These are phyloP conservation scores for Fraxinus anomala DNA, from an alignment of 257 asterid genomes.

Conservation along the genomic window DNA sequence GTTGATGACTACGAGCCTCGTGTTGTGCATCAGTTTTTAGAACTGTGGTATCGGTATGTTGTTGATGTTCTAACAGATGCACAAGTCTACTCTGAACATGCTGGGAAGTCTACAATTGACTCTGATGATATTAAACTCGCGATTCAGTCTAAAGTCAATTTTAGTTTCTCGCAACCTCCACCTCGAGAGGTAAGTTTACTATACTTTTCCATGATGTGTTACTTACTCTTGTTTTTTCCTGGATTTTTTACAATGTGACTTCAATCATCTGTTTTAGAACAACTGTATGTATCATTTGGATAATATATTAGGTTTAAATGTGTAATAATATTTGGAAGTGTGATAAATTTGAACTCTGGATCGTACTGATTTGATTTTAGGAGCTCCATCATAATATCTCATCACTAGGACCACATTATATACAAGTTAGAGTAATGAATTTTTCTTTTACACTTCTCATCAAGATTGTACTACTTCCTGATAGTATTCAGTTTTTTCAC, in stretches of 20 bases:
- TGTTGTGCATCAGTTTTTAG: conserved; percentile 76
- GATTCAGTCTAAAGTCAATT: conserved; percentile 77
- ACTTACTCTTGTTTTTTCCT: neutral
- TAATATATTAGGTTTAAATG: neutral
- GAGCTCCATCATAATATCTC: neutral
- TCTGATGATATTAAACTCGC: conserved; percentile 90
- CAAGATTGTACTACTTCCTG: too few relatives aligned
- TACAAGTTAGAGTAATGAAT: neutral
- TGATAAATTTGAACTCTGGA: neutral
- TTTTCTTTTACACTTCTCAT: neutral
- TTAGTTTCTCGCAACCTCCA: conserved; percentile 95
- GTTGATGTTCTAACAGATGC: conserved; percentile 81
- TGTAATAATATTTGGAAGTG: neutral
- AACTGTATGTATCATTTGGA: too few relatives aligned
- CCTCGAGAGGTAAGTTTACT: conserved; percentile 67
- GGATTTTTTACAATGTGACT: neutral
- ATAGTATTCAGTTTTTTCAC: neutral
- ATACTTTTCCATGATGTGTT: too few relatives aligned
- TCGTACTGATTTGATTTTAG: neutral
- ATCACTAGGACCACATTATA: neutral
- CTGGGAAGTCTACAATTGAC: conserved; percentile 63
- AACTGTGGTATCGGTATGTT: conserved; percentile 77
- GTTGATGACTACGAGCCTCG: conserved; percentile 90
- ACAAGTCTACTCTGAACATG: conserved; percentile 87
- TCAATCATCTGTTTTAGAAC: too few relatives aligned